These are phyloP conservation scores for Trichophyton rubrum DNA, from an alignment of 2,329 filamentous ascomycete species.

Conservation along the genomic window DNA sequence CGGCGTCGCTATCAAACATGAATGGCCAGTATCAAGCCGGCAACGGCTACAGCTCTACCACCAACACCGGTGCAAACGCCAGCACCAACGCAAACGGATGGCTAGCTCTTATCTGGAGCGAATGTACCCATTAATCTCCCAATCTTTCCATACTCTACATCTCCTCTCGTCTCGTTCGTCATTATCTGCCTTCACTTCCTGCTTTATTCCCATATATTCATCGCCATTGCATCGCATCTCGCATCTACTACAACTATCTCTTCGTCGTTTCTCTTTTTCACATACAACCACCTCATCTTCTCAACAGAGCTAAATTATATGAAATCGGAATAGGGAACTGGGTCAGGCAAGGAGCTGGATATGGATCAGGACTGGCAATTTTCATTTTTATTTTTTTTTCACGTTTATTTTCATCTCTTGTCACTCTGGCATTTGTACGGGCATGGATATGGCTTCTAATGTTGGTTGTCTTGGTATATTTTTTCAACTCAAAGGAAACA, in stretches of 20 bases:
- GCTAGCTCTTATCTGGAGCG: constrained; percentile 4
- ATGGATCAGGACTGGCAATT: neutral
- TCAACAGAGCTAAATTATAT: neutral
- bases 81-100: neutral
- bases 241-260: neutral
- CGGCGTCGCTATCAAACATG: neutral
- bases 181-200: neutral
- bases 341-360: neutral
- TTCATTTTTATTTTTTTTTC: too few species aligned
- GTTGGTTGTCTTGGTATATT: neutral
- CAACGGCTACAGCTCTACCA: neutral
- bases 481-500: neutral
- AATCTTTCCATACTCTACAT: neutral
- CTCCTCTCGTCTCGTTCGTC: neutral
- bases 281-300: neutral
- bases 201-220: neutral
- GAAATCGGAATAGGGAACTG: neutral
- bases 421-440: neutral
- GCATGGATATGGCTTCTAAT: neutral
- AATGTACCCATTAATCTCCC: neutral
- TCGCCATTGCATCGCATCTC: neutral
- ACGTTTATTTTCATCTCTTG: too few species aligned
- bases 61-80: neutral
- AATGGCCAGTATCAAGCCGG: neutral
- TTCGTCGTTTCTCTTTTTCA: neutral